Base-by-base conservation (phyloP, 1,139 yeast genomes). In the Protomyces macrosporus region DNA sequence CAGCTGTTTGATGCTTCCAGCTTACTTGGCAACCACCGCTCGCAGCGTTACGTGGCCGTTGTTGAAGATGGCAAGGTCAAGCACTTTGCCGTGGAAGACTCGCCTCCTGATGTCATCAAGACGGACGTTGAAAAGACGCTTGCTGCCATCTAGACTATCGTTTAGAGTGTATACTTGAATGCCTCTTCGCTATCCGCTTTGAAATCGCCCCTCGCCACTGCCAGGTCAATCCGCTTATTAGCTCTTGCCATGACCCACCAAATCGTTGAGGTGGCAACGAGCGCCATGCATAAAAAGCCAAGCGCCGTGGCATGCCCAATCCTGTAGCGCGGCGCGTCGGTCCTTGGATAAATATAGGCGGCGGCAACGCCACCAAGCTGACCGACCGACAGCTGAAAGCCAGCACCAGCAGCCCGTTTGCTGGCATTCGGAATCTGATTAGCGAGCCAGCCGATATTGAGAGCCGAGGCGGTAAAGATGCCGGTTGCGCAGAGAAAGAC, bases 61-160 rank as follows among this genome's bases (percentile, higher is more conserved):
- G 85, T 88, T 23, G 86, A 88, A 68, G 83, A 89, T 68, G 96
- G 95, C 60, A 79, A 79, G 69, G 90, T 89, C 60, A 75, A 77
- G 58, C 76, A 84, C 69, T 78, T 84, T 51, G 86, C 87, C 72
- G 83, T 84, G 61, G 97, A 90, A 76, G 95, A 95, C 33, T 96
- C 88, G 71, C 84, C 84, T 75, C 84, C 85, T 64, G 83, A 91
- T 9, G 83, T 90, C 66, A 81, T 82, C 39, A 63, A 80, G 50
- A 78, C 85, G 16, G 75, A 76, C 35, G 84, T 84, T 23, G 81
- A 77, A 59, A 78, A 78, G 67, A 42, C 48, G 23, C 48, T 42
- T 16, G 48, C 23, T 14, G 48, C 48, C 32, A 14, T 42, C 30
- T 42, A 42, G 16, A 3, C 7, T 9, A 12, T 7, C 1, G 6